Evolutionary conservation across 2,329 filamentous ascomycete genomes (phyloP), one percentile per base, ranked within the genome.

Genomic region (Alternaria triticimaculans): DNA sequence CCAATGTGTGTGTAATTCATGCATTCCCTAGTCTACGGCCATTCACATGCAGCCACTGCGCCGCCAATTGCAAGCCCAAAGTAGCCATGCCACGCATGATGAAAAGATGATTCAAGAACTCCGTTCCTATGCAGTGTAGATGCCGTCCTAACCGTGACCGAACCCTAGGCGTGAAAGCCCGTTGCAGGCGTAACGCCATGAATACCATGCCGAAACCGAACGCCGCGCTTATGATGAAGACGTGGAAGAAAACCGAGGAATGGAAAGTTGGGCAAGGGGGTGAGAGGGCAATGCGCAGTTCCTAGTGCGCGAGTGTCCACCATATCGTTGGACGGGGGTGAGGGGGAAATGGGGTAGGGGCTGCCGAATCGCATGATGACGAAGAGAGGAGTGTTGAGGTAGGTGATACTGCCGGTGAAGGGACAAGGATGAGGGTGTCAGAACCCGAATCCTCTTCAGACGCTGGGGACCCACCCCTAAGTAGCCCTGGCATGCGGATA

Each of bases 161-260:
- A 58, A 55, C 20, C 44, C 14, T 56, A 12, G 53, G 57, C 57
- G 25, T 48, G 12, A 43, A 55, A 28, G 53, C 53, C 37, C 54
- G 37, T 53, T 26, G 20, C 20, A 58, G 18, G 23, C 33, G 43
- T 46, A 57, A 55, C 57, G 57, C 55, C 50, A 56, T 55, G 49
- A 67, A 20, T 50, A 64, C 41, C 14, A 28, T 56, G 43, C 63
- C 55, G 30, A 58, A 61, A 65, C 70, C 71, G 54, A 66, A 74
- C 71, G 71, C 71, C 71, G 65, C 71, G 71, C 71, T 73, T 61
- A 67, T 58, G 55, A 62, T 60, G 56, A 55, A 60, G 37, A 58
- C 15, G 50, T 37, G 37, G 53, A 56, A 57, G 30, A 66, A 58
- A 46, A 18, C 21, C n/a, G 50, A 51, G 49, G 44, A 57, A 54